These are phyloP conservation scores for Pestalotiopsis sp. DNA, from an alignment of 2,329 filamentous ascomycete genomes.

Conservation along the genomic window DNA sequence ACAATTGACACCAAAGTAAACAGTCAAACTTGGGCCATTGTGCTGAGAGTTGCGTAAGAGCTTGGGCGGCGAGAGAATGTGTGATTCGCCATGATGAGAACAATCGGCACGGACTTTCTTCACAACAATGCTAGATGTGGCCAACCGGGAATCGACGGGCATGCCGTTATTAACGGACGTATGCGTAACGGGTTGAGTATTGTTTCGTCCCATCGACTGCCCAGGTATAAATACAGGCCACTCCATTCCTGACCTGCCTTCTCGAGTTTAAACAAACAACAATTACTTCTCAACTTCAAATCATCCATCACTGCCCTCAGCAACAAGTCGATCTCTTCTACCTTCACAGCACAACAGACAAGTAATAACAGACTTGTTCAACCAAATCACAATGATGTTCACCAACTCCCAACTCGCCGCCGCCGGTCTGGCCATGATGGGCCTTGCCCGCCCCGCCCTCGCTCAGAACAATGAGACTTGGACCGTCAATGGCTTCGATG, in stretches of 20 bases:
- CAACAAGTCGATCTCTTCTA: not conserved
- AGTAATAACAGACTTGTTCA: not conserved
- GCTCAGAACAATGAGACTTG: not conserved
- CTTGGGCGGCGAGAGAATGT: not conserved
- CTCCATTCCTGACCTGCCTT: too few species aligned
- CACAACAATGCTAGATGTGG: not conserved
- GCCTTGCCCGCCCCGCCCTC: not conserved
- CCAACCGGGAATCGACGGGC: too few species aligned
- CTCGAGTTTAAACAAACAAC: too few species aligned
- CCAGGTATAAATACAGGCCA: too few species aligned
- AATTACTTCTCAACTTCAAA: too few species aligned
- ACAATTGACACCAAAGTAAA: not conserved
- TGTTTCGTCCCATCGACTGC: not conserved
- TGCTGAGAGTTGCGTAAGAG: not conserved
- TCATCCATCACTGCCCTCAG: not conserved
- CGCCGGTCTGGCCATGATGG: not conserved
- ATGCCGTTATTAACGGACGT: not conserved
- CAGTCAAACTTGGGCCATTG: not conserved
- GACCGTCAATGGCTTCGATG: not conserved
- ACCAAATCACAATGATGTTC: not conserved
- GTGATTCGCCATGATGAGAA: not conserved
- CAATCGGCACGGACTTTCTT: not conserved
- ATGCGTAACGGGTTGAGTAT: not conserved
- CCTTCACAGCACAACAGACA: not conserved
- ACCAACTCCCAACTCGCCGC: not conserved